phyloP scores from a whole-genome alignment of 176 grass and related monocot species.

The Tillandsia fasciculata region DNA sequence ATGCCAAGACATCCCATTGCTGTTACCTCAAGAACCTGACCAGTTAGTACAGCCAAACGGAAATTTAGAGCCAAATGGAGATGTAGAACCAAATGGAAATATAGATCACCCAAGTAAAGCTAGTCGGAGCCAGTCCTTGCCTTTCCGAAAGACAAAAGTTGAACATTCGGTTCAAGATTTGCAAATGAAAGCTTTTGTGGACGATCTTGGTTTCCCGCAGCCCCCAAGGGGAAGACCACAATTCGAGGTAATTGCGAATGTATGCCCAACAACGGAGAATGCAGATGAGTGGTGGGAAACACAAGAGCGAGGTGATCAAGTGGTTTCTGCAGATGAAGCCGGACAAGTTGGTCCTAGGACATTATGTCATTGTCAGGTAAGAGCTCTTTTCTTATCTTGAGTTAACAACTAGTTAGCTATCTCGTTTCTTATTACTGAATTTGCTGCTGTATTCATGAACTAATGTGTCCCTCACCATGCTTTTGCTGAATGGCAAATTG shows the following conservation, averaged over 20 bases:
- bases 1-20: slow-evolving; percentile 70
- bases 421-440: too few species aligned
- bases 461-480: too few species aligned
- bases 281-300: slow-evolving; percentile 61
- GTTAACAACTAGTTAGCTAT: too few species aligned
- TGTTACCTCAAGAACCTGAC: slow-evolving; percentile 55
- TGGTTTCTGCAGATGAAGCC: slow-evolving; percentile 40
- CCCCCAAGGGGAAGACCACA: slow-evolving; percentile 13
- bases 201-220: slow-evolving; percentile 41
- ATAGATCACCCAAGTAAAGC: slow-evolving; percentile 22
- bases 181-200: slow-evolving; percentile 63
- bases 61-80: slow-evolving; percentile 25
- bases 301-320: slow-evolving; percentile 52
- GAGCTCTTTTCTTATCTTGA: slow-evolving; percentile 5
- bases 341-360: slow-evolving; percentile 61
- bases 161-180: slow-evolving; percentile 38
- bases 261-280: slow-evolving; percentile 24
- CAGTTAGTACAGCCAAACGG: slow-evolving; percentile 23
- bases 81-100: slow-evolving; percentile 1
- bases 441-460: too few species aligned
- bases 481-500: too few species aligned
- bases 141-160: slow-evolving; percentile 33
- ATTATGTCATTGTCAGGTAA: slow-evolving; percentile 61
- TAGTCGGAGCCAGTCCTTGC: slow-evolving; percentile 20
- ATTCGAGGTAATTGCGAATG: slow-evolving; percentile 13